A percentile compares a stretch with the other conserved stretches of the same genome.
phyloP scores from a whole-genome alignment of 768 basidiomycete genomes.

The Cystoderma amianthinum region DNA sequence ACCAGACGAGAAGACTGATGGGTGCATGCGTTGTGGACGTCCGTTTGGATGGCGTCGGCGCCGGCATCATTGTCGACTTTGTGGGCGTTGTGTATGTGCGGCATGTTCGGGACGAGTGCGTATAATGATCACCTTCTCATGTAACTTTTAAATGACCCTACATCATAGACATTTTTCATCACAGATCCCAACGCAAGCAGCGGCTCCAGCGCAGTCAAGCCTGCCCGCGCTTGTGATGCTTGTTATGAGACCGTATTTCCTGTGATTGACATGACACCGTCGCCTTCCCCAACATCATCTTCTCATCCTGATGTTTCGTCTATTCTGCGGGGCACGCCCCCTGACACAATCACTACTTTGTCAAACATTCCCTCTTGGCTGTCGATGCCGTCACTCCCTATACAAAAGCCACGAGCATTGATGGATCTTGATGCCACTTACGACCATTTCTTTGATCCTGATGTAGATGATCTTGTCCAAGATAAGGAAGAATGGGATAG shows the following conservation, averaged over 20 bases:
- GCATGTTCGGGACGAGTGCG: conserved; percentile 72
- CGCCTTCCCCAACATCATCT: conserved; percentile 20
- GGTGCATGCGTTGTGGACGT: conserved; percentile 80
- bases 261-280: conserved; percentile 33
- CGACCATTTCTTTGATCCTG: conserved; percentile 5
- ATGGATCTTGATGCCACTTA: conserved; percentile 39
- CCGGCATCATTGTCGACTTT: conserved; percentile 82
- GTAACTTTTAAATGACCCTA: conserved; percentile 1
- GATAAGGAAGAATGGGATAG: too few species aligned
- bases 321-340: not conserved
- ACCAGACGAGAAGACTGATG: conserved; percentile 75
- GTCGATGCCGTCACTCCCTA: conserved; percentile 49
- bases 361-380: conserved; percentile 46
- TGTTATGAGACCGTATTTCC: conserved; percentile 89
- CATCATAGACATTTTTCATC: conserved; percentile 79
- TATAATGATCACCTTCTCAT: conserved; percentile 2
- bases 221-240: conserved; percentile 77
- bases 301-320: not conserved
- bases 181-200: conserved; percentile 44
- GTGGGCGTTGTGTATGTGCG: conserved; percentile 83
- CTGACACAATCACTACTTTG: conserved; percentile 17
- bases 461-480: too few species aligned
- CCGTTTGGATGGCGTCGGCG: conserved; percentile 74
- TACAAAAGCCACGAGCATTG: conserved; percentile 31
- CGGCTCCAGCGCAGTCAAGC: conserved; percentile 30